Evolutionary conservation across 1,284 basidiomycete species (phyloP).

Genomic region (Mycena citricolor): DNA sequence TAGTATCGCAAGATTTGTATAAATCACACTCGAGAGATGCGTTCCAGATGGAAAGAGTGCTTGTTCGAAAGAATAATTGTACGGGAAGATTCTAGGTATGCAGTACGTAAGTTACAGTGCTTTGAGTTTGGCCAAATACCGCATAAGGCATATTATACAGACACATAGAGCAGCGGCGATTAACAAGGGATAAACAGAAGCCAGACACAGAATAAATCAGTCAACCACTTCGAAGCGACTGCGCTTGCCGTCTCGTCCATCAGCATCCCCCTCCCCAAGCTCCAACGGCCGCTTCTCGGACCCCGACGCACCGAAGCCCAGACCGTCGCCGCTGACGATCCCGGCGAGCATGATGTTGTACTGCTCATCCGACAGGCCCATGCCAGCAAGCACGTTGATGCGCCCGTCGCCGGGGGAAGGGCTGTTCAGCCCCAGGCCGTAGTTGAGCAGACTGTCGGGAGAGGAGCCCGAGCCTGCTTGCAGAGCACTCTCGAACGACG

Average conservation of each 20-base stretch:
- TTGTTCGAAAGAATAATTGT: not conserved
- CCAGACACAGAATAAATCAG: slow-evolving; percentile 29
- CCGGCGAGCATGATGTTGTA: slow-evolving; percentile 68
- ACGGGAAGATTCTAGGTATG: too few species aligned
- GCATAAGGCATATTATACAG: not conserved
- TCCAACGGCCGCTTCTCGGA: slow-evolving; percentile 25
- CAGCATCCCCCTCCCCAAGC: slow-evolving; percentile 35
- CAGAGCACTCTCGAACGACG: slow-evolving; percentile 57
- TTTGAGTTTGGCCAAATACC: not conserved
- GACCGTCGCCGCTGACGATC: slow-evolving; percentile 58
- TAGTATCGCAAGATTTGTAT: too few species aligned
- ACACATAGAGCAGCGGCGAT: not conserved
- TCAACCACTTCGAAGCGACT: slow-evolving; percentile 72
- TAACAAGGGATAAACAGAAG: not conserved
- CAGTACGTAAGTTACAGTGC: not conserved
- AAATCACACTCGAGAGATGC: too few species aligned
- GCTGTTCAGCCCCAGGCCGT: slow-evolving; percentile 26
- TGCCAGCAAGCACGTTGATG: slow-evolving; percentile 71
- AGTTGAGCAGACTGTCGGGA: slow-evolving; percentile 13
- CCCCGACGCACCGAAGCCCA: slow-evolving; percentile 40
- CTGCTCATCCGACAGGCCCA: slow-evolving; percentile 77
- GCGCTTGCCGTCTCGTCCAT: slow-evolving; percentile 58
- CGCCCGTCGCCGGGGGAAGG: slow-evolving; percentile 41
- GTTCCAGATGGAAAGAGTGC: not conserved
- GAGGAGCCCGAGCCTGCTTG: slow-evolving; percentile 32